These are phyloP conservation scores for Gossypium rotundifolium DNA, from an alignment of 345 rosid species.

Conservation along the genomic window DNA sequence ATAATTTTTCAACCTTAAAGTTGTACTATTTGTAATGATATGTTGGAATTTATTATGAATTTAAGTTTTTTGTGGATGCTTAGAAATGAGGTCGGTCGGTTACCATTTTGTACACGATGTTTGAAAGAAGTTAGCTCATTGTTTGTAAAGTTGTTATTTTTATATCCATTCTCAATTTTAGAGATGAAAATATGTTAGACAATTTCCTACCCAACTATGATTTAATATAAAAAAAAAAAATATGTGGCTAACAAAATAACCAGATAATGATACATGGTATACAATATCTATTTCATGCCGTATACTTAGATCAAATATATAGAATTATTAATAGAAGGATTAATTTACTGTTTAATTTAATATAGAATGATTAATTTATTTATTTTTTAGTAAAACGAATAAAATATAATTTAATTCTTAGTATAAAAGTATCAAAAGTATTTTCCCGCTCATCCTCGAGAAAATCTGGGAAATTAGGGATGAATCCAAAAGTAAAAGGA, in stretches of 20 bases:
- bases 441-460: no score
- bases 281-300: fast-evolving
- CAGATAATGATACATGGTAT: background rate
- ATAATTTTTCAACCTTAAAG: constrained; percentile 8
- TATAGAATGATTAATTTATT: no score
- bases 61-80: constrained; percentile 12
- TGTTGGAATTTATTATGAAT: constrained; percentile 10
- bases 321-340: no score
- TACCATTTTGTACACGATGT: constrained; percentile 15
- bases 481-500: no score
- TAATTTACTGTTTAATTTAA: fast-evolving
- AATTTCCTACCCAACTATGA: no score
- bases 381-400: no score
- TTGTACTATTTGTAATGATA: constrained; percentile 20
- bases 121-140: constrained; percentile 11
- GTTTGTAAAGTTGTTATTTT: constrained; percentile 18
- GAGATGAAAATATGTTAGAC: background rate
- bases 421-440: no score
- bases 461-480: no score
- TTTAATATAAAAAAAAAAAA: no score
- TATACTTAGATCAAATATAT: no score
- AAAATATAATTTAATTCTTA: no score
- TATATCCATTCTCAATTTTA: constrained; percentile 6
- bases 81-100: constrained; percentile 7
- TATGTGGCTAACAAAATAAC: no score